A percentile compares a stretch with the other conserved stretches of the same genome.
Conservation (phyloP, 768 basidiomycete genomes). For the Boletellus ananiceps region DNA sequence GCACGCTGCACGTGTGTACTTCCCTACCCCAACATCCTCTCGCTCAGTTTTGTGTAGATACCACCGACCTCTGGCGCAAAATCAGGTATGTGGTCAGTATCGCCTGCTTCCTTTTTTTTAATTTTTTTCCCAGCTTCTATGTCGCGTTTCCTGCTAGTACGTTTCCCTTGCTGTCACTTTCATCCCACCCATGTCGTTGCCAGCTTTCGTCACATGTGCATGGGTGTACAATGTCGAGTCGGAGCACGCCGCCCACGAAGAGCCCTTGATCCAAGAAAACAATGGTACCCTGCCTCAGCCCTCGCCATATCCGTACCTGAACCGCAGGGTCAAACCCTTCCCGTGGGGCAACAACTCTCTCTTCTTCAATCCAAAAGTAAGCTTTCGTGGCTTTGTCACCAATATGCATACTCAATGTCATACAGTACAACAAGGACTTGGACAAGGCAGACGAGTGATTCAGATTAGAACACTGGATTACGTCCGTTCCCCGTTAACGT, state of each 20-base stretch:
- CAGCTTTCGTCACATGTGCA: slow-evolving; percentile 25
- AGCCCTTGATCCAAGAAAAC: slow-evolving; percentile 69
- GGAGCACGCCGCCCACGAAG: slow-evolving; percentile 67
- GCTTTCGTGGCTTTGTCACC: slow-evolving; percentile 18
- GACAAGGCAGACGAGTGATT: slow-evolving; percentile 25
- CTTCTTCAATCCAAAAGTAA: slow-evolving; percentile 74
- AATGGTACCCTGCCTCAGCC: slow-evolving; percentile 65
- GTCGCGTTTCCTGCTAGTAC: slow-evolving; percentile 72
- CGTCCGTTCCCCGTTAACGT: neutral
- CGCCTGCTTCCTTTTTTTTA: slow-evolving; percentile 1
- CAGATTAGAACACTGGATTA: neutral
- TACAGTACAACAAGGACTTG: slow-evolving; percentile 66
- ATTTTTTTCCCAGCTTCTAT: slow-evolving; percentile 48
- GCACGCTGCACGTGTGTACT: slow-evolving; percentile 58
- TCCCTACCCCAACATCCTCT: slow-evolving; percentile 2
- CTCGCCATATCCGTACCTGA: slow-evolving; percentile 74
- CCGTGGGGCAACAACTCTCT: slow-evolving; percentile 83
- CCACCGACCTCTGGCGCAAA: slow-evolving; percentile 79
- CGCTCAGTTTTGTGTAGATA: slow-evolving; percentile 43
- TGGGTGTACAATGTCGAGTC: slow-evolving; percentile 52
- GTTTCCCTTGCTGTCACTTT: slow-evolving; percentile 26
- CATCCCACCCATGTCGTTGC: slow-evolving; percentile 6
- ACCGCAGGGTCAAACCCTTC: slow-evolving; percentile 71
- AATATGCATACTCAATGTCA: slow-evolving; percentile 3
- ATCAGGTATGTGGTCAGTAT: slow-evolving; percentile 56